These are phyloP conservation scores for Cryptococcus neoformans DNA, from an alignment of 1,284 basidiomycete species.

Conservation along the genomic window DNA sequence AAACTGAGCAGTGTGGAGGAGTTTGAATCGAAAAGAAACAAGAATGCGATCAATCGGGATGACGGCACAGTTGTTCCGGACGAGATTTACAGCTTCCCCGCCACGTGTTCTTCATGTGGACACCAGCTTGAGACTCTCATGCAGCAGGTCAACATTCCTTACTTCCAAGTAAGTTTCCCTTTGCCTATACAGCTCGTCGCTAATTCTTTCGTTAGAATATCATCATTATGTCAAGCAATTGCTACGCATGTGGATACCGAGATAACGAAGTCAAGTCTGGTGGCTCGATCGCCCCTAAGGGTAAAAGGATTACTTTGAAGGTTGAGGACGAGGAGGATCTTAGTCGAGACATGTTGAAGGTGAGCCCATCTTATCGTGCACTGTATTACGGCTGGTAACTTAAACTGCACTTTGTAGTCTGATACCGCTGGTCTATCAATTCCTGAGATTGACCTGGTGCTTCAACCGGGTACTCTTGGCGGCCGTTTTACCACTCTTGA, in stretches of 20 bases:
- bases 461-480: conserved; percentile 91
- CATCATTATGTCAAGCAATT: conserved; percentile 98
- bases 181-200: neutral
- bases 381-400: neutral
- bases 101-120: conserved; percentile 84
- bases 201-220: conserved; percentile 64
- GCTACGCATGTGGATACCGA: conserved; percentile 88
- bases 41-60: conserved; percentile 24
- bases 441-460: conserved; percentile 91
- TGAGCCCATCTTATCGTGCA: conserved; percentile 34
- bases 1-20: conserved; percentile 45
- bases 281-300: conserved; percentile 76
- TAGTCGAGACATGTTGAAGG: conserved; percentile 91
- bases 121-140: conserved; percentile 81
- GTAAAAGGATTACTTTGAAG: conserved; percentile 82
- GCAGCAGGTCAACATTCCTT: conserved; percentile 96
- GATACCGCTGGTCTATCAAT: conserved; percentile 88
- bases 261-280: conserved; percentile 99
- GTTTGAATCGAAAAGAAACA: conserved; percentile 32
- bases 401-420: conserved; percentile 65
- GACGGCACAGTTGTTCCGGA: conserved; percentile 58
- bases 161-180: conserved; percentile 76
- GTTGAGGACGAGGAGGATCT: conserved; percentile 93
- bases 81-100: conserved; percentile 87
- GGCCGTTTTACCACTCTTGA: conserved; percentile 99